These are phyloP conservation scores for Nidula niveotomentosa DNA, from an alignment of 1,284 basidiomycete genomes.

Conservation along the genomic window DNA sequence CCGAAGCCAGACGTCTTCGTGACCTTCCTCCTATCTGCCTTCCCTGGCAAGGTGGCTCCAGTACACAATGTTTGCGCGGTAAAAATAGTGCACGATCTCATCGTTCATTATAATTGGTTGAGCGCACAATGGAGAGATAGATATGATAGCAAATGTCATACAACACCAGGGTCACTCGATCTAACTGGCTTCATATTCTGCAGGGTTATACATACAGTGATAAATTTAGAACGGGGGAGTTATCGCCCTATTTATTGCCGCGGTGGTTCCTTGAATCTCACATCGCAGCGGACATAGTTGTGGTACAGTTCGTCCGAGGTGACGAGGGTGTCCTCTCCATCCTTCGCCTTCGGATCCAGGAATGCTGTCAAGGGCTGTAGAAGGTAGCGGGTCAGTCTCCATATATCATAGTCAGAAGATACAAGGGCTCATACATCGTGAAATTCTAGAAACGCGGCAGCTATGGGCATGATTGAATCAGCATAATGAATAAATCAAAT, in stretches of 20 bases:
- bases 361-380: conserved; percentile 50
- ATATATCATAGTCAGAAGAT: conserved; percentile 1
- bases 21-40: too few relatives aligned
- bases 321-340: conserved; percentile 51
- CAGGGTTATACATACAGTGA: background rate
- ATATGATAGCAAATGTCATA: too few relatives aligned
- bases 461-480: conserved; percentile 24
- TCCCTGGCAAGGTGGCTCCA: too few relatives aligned
- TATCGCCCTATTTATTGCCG: background rate
- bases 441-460: conserved; percentile 74
- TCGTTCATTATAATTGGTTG: too few relatives aligned
- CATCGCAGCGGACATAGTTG: conserved; percentile 54
- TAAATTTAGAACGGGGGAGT: background rate
- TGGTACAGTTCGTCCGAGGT: conserved; percentile 61
- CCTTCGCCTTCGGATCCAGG: conserved; percentile 42
- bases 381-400: conserved; percentile 1
- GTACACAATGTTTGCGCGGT: too few relatives aligned
- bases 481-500: background rate
- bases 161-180: too few relatives aligned
- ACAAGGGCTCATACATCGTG: conserved; percentile 48
- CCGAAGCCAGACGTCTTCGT: too few relatives aligned
- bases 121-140: too few relatives aligned
- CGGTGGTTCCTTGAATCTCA: conserved; percentile 23
- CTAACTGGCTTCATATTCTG: too few relatives aligned
- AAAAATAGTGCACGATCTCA: too few relatives aligned